Conservation (phyloP, 2,329 filamentous ascomycete species). For the Escovopsis sp. region DNA sequence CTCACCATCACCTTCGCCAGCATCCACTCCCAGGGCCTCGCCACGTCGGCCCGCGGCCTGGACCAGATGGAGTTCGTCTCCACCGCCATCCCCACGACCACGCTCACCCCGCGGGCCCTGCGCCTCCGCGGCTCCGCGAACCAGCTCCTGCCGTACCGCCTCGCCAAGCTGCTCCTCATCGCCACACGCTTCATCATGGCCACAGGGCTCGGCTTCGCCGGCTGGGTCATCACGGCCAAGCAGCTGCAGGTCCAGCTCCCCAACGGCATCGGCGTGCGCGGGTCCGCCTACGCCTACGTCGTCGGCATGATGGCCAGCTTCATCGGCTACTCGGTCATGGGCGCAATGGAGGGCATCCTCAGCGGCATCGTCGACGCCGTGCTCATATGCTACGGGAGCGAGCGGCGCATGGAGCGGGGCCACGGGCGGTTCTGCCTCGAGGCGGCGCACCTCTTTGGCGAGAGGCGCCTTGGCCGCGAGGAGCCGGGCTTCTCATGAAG, state of each 20-base stretch:
- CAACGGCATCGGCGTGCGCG: constrained; percentile 43
- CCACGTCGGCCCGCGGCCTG: constrained; percentile 62
- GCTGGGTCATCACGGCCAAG: constrained; percentile 89
- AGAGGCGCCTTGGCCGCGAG: constrained; percentile 25
- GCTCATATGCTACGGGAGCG: constrained; percentile 88
- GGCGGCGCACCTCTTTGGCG: constrained; percentile 76
- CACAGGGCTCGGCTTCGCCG: constrained; percentile 76
- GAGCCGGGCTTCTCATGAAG: neutral
- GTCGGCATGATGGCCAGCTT: constrained; percentile 85
- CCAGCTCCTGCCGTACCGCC: constrained; percentile 68
- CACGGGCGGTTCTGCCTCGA: constrained; percentile 78
- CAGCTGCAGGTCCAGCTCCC: constrained; percentile 50
- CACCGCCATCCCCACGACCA: constrained; percentile 58
- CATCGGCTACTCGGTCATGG: constrained; percentile 87
- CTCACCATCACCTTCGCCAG: constrained; percentile 84
- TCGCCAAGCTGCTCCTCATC: constrained; percentile 83
- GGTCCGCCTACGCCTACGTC: constrained; percentile 87
- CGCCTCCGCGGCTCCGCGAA: constrained; percentile 24
- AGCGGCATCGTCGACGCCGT: constrained; percentile 78
- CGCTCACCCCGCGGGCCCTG: constrained; percentile 42
- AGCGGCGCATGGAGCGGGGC: constrained; percentile 53
- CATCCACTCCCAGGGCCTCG: constrained; percentile 77
- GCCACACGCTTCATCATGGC: constrained; percentile 87
- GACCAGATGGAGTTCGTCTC: constrained; percentile 71
- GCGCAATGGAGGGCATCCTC: constrained; percentile 78